Evolutionary conservation across 495 filamentous ascomycete species (phyloP).

Genomic region (Pseudoneurospora amorphoporcata): DNA sequence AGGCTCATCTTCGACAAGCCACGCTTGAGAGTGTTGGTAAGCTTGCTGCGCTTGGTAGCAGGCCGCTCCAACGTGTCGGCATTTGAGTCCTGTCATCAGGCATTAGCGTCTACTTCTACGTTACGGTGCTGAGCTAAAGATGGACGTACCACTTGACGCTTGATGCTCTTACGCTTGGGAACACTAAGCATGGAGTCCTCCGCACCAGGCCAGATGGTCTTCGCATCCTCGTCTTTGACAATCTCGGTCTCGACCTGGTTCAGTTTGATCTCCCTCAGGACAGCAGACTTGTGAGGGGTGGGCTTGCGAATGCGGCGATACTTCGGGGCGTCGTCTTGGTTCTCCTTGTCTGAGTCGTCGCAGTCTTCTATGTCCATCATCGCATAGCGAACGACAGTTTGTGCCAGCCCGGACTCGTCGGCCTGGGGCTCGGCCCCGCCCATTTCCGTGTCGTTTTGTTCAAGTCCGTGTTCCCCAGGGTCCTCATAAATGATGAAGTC

Average conservation of each 20-base stretch:
- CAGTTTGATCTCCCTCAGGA: background rate
- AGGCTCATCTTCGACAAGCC: slow-evolving; percentile 1
- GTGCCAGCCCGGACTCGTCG: background rate
- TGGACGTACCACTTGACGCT: background rate
- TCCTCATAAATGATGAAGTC: background rate
- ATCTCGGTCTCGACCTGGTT: background rate
- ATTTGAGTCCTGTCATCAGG: background rate
- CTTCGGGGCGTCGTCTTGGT: background rate
- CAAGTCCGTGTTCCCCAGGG: background rate
- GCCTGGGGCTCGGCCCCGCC: background rate
- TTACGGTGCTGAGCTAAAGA: background rate
- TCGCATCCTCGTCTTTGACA: background rate
- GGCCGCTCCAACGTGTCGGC: background rate
- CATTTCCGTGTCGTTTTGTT: background rate
- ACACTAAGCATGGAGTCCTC: background rate
- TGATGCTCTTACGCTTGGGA: background rate
- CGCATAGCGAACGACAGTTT: background rate
- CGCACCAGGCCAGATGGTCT: background rate
- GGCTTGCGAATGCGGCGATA: background rate
- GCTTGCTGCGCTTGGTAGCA: slow-evolving; percentile 7
- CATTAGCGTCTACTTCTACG: background rate
- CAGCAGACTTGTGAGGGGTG: background rate
- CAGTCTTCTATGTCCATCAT: background rate
- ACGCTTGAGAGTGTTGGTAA: slow-evolving; percentile 2
- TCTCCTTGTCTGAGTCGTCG: background rate